phyloP scores from a whole-genome alignment of 495 filamentous ascomycete species.

The Polyplosphaeria fusca region DNA sequence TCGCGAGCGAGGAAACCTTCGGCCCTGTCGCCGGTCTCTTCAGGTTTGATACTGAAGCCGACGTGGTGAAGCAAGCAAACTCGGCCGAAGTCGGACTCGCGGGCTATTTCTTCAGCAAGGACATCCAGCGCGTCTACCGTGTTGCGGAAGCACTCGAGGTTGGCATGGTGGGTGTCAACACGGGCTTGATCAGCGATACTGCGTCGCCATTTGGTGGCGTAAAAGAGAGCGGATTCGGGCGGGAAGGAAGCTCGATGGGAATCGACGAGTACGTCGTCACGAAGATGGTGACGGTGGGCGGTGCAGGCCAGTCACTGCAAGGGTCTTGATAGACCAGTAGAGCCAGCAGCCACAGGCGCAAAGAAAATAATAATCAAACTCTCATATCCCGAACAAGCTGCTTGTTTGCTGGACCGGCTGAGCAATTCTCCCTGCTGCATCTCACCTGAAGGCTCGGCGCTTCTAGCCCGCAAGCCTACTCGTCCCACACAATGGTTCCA shows the following conservation, averaged over 20 bases:
- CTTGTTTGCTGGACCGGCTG: too few species aligned
- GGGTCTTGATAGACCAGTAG: slow-evolving; percentile 11
- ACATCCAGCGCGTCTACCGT: slow-evolving; percentile 47
- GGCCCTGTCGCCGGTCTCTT: slow-evolving; percentile 54
- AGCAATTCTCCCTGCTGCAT: too few species aligned
- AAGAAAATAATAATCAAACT: too few species aligned
- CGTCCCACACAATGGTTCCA: too few species aligned
- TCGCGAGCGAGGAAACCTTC: slow-evolving; percentile 57
- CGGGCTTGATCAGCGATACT: slow-evolving; percentile 43
- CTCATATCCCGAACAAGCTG: too few species aligned
- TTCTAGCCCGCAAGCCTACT: too few species aligned
- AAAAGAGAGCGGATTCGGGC: slow-evolving; percentile 87
- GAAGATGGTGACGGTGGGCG: slow-evolving; percentile 79
- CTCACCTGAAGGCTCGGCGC: too few species aligned
- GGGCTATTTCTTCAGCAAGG: slow-evolving; percentile 50
- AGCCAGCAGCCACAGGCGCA: too few species aligned
- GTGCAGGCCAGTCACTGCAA: slow-evolving; percentile 31
- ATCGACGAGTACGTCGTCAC: slow-evolving; percentile 83
- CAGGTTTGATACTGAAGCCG: slow-evolving; percentile 50
- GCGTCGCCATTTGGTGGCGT: slow-evolving; percentile 76
- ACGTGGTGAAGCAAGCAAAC: slow-evolving; percentile 52
- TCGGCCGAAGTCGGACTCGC: slow-evolving; percentile 50
- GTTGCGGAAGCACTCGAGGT: slow-evolving; percentile 52
- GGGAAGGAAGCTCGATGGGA: slow-evolving; percentile 89
- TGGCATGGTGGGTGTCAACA: slow-evolving; percentile 56